phyloP scores from a whole-genome alignment of 2,329 filamentous ascomycete species.

The Sarocladiaceae sp. region DNA sequence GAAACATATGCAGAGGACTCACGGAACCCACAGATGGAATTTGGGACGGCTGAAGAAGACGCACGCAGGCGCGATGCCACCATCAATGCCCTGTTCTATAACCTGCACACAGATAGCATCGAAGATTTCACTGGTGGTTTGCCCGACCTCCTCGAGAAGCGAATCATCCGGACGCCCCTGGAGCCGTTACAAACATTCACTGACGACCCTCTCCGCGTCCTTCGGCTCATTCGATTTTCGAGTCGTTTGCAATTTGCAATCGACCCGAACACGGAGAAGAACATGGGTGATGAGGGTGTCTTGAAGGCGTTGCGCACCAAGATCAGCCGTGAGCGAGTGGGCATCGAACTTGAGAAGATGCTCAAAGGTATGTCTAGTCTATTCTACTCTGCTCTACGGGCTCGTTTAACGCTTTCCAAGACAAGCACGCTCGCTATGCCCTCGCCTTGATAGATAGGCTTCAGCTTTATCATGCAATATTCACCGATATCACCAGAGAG shows the following conservation, averaged over 20 bases:
- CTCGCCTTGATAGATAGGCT: slow-evolving; percentile 64
- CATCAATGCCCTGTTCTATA: slow-evolving; percentile 95
- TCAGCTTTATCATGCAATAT: slow-evolving; percentile 67
- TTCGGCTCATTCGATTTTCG: slow-evolving; percentile 86
- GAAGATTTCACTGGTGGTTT: slow-evolving; percentile 86
- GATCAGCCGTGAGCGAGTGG: slow-evolving; percentile 87
- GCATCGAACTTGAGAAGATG: slow-evolving; percentile 88
- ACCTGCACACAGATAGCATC: slow-evolving; percentile 71
- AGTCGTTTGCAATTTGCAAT: slow-evolving; percentile 79
- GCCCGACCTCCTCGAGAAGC: slow-evolving; percentile 61
- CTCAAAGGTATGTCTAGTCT: slow-evolving; percentile 53
- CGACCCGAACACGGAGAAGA: slow-evolving; percentile 60
- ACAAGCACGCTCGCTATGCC: slow-evolving; percentile 55
- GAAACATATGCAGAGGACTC: slow-evolving; percentile 89
- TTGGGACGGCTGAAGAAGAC: slow-evolving; percentile 88
- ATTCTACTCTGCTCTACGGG: background rate
- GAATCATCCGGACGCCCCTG: slow-evolving; percentile 78
- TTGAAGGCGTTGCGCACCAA: slow-evolving; percentile 75
- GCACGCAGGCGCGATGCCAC: slow-evolving; percentile 86
- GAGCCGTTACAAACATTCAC: slow-evolving; percentile 89
- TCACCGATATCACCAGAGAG: slow-evolving; percentile 60
- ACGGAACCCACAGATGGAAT: slow-evolving; percentile 87
- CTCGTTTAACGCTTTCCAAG: slow-evolving; percentile 24
- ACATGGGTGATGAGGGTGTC: slow-evolving; percentile 78
- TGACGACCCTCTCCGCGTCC: slow-evolving; percentile 84